Conservation (phyloP, 169 alveolate genomes). For the Plasmodium gallinaceum region DNA sequence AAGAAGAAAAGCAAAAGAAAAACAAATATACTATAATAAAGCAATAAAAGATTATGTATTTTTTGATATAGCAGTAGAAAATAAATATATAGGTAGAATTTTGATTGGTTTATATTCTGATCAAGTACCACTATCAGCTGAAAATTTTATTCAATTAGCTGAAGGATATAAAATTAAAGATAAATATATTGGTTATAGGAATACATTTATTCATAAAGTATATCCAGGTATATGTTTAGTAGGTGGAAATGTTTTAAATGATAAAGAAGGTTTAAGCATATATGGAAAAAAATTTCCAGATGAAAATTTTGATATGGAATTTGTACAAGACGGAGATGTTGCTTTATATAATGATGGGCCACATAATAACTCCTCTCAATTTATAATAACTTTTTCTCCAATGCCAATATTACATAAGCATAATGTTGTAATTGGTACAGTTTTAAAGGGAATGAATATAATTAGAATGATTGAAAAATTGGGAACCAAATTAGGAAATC, state of each 20-base stretch:
- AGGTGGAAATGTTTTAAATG: slow-evolving; percentile 82
- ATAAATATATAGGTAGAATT: slow-evolving; percentile 83
- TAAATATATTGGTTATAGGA: slow-evolving; percentile 81
- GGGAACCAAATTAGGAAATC: slow-evolving; percentile 70
- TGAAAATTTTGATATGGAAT: slow-evolving; percentile 80
- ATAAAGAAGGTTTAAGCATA: slow-evolving; percentile 80
- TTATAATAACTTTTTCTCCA: slow-evolving; percentile 81
- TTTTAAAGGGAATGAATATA: slow-evolving; percentile 86
- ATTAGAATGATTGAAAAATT: slow-evolving; percentile 77
- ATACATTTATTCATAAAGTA: slow-evolving; percentile 79
- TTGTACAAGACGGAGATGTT: slow-evolving; percentile 86
- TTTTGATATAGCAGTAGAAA: slow-evolving; percentile 83
- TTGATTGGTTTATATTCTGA: slow-evolving; percentile 86
- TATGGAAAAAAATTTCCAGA: slow-evolving; percentile 84
- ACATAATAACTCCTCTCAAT: slow-evolving; percentile 80
- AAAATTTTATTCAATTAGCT: slow-evolving; percentile 84
- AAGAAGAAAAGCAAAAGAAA: slow-evolving; percentile 72
- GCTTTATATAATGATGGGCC: slow-evolving; percentile 82
- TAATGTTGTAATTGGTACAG: slow-evolving; percentile 85
- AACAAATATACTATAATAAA: slow-evolving; percentile 53
- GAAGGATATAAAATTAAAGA: slow-evolving; percentile 81
- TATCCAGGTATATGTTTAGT: slow-evolving; percentile 81
- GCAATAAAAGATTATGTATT: slow-evolving; percentile 85
- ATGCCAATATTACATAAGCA: slow-evolving; percentile 80
- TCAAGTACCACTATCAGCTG: slow-evolving; percentile 83